Evolutionary conservation across 495 filamentous ascomycete genomes (phyloP).

Genomic region (Saxispiralis lemnorum): DNA sequence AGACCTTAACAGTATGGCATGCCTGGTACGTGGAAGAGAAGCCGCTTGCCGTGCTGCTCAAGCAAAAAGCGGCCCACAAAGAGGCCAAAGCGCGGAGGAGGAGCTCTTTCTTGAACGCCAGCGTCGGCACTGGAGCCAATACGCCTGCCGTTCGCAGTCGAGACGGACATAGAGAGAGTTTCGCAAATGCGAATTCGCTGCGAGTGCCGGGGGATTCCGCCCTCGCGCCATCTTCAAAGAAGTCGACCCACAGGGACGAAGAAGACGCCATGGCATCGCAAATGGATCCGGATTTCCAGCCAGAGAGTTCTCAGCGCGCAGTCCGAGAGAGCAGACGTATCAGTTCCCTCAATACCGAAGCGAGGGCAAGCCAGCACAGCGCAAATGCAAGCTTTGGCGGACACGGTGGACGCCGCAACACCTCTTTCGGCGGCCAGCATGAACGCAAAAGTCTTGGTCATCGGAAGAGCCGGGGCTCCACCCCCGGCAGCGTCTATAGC

Average conservation of each 20-base stretch:
- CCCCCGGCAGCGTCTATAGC: constrained; percentile 19
- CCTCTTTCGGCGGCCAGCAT: constrained; percentile 58
- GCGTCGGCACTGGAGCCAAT: constrained; percentile 55
- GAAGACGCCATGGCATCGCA: constrained; percentile 50
- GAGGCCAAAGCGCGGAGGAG: constrained; percentile 49
- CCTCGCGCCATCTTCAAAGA: constrained; percentile 4
- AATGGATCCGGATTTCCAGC: constrained; percentile 59
- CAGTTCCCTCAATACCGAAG: constrained; percentile 82
- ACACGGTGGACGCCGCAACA: constrained; percentile 36
- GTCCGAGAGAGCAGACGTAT: constrained; percentile 67
- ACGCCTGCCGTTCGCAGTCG: constrained; percentile 47
- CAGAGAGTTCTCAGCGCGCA: constrained; percentile 37
- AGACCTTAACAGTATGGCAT: constrained; percentile 63
- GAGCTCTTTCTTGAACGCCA: constrained; percentile 63
- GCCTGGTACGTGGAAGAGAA: constrained; percentile 47
- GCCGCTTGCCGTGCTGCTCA: constrained; percentile 32
- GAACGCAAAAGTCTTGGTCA: constrained; percentile 27
- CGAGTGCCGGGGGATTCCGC: constrained; percentile 4
- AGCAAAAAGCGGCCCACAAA: constrained; percentile 32
- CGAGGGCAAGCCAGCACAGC: constrained; percentile 35
- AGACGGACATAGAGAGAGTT: constrained; percentile 36
- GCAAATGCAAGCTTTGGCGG: constrained; percentile 24
- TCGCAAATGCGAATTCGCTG: constrained; percentile 28
- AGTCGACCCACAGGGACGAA: constrained; percentile 17
- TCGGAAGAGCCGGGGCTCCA: constrained; percentile 20